Evolutionary conservation across 2,329 filamentous ascomycete genomes (phyloP).

Genomic region (Aschersonia sp.): DNA sequence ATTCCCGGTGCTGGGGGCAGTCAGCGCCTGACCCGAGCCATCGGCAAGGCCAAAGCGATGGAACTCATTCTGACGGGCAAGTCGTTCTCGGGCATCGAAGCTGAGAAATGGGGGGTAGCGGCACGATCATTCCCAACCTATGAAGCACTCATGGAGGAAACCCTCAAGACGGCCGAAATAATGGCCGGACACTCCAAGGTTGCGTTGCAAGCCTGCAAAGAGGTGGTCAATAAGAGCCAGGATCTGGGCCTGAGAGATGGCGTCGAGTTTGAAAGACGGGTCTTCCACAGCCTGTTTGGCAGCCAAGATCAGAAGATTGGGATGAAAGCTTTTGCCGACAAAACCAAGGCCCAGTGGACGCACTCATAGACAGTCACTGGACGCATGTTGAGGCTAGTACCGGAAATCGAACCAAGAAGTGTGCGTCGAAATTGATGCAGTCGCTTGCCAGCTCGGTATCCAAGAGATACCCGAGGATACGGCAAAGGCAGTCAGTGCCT

Average conservation of each 20-base stretch:
- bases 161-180: constrained; percentile 71
- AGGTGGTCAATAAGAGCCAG: constrained; percentile 99
- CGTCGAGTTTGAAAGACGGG: constrained; percentile 82
- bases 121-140: constrained; percentile 68
- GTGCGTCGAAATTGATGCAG: not conserved
- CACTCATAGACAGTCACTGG: constrained; percentile 43
- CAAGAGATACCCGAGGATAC: no score
- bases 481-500: no score
- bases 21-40: constrained; percentile 70
- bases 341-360: constrained; percentile 85
- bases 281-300: constrained; percentile 90
- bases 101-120: constrained; percentile 81
- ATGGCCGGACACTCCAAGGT: constrained; percentile 80
- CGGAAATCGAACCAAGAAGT: not conserved
- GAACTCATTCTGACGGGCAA: constrained; percentile 79
- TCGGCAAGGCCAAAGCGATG: constrained; percentile 81
- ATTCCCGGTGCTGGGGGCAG: constrained; percentile 87
- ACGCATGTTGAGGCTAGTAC: no score
- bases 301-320: constrained; percentile 95
- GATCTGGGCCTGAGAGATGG: constrained; percentile 78
- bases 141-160: constrained; percentile 68
- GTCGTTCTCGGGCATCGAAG: constrained; percentile 71
- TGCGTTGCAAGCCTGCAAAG: constrained; percentile 82
- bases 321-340: constrained; percentile 90
- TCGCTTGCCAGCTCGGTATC: no score